Conservation (phyloP, 2,329 filamentous ascomycete species). For the Neofusicoccum sp. region DNA sequence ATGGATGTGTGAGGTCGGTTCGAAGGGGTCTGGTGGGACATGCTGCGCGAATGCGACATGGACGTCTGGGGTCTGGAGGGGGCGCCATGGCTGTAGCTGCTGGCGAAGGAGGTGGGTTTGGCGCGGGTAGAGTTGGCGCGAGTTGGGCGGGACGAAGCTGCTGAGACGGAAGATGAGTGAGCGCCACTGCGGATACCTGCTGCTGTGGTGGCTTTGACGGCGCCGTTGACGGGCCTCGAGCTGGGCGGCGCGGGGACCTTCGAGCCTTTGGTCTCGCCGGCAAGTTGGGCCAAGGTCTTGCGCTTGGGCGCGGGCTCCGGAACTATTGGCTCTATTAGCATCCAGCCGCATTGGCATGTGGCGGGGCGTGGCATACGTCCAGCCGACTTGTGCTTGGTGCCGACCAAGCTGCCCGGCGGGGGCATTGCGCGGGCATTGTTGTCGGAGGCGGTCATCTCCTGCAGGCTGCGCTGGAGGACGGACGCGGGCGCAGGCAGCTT, state of each 20-base stretch:
- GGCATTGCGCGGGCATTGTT: conserved; percentile 56
- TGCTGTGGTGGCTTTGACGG: conserved; percentile 52
- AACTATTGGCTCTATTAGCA: conserved; percentile 37
- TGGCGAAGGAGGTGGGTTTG: conserved; percentile 52
- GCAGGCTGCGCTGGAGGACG: conserved; percentile 37
- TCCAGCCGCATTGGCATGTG: conserved; percentile 30
- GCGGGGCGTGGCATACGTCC: conserved; percentile 44
- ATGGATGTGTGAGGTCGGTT: conserved; percentile 41
- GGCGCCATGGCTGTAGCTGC: conserved; percentile 57
- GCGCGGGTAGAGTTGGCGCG: conserved; percentile 26
- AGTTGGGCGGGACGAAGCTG: conserved; percentile 38
- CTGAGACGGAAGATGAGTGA: conserved; percentile 43
- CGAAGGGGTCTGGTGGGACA: conserved; percentile 39
- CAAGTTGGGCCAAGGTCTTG: conserved; percentile 53
- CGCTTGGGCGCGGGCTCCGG: conserved; percentile 53
- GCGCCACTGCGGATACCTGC: conserved; percentile 37
- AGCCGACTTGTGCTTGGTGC: conserved; percentile 55
- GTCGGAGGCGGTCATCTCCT: conserved; percentile 55
- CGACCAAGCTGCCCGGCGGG: conserved; percentile 44
- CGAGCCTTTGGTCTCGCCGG: conserved; percentile 46
- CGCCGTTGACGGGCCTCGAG: conserved; percentile 42
- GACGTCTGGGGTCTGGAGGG: conserved; percentile 58
- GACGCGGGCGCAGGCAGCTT: conserved; percentile 33
- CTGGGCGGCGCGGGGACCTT: conserved; percentile 46
- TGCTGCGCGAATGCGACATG: conserved; percentile 53